Base-by-base conservation (phyloP, 257 asterid species). In the Scutellaria barbata region DNA sequence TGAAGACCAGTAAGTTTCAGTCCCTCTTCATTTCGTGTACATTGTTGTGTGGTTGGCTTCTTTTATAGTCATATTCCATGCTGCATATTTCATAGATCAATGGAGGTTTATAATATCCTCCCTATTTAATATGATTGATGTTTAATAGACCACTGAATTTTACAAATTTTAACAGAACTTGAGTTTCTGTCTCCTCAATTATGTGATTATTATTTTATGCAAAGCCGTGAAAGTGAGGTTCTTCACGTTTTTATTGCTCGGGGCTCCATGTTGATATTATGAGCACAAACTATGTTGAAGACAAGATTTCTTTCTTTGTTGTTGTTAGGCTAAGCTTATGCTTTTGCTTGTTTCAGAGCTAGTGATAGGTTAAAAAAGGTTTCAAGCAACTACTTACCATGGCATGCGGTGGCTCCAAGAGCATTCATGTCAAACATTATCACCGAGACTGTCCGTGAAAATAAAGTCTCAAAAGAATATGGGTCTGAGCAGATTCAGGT, bases 401-500 rank as follows among this genome's bases (percentile, higher is more conserved):
- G 82, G 78, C 81, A 77, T 77, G 77, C 81, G 1, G 80, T 74
- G 63, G 81, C 74, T 69, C 86, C 88, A 37, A 85, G 87, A 79
- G 90, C 95, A 62, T 92, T 92, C 68, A 87, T 88, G 95, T 88
- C 97, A 52, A 86, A 83, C 72, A 68, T 79, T 81, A 71, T 78
- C 63, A 80, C 84, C 2, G 98, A 95, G 48, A 84, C 95, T 71
- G 76, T 86, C 78, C 80, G 77, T 41, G 92, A 87, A 66, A 76
- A 73, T 72, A 76, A 74, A 41, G 84, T 30, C 71, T 81, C 91
- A 16, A 85, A 82, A 66, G 97, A 86, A 60, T 95, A 95, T 78
- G 96, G 98, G 63, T 90, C 99, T 11, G 96, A 95, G 33, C 99
- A 95, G 80, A 95, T 95, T 85, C 99, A 95, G 98, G 98, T 95